Conservation (phyloP, 2,329 filamentous ascomycete genomes). For the Pezicula rhizophila region DNA sequence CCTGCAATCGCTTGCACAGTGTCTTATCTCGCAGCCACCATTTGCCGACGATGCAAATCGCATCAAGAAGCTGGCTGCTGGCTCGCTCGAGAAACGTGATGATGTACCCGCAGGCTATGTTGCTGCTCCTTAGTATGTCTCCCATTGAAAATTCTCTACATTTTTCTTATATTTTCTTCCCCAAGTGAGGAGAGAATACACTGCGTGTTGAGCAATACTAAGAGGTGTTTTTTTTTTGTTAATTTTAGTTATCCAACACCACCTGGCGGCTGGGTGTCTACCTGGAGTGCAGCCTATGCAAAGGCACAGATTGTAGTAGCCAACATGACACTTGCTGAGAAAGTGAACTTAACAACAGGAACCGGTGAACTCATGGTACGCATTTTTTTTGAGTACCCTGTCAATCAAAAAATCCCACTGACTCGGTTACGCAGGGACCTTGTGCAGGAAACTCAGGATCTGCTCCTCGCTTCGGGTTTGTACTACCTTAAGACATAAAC, state of each 20-base stretch:
- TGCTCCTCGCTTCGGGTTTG: conserved; percentile 41
- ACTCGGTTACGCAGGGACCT: conserved; percentile 30
- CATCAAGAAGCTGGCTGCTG: too few relatives aligned
- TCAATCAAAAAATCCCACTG: neutral
- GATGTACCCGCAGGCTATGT: conserved; percentile 5
- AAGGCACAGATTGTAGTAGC: conserved; percentile 65
- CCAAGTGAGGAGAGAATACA: too few relatives aligned
- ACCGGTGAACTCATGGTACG: conserved; percentile 63
- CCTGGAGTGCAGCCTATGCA: conserved; percentile 62
- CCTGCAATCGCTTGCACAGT: too few relatives aligned
- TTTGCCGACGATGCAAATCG: too few relatives aligned
- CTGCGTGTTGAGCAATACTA: too few relatives aligned
- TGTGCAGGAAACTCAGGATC: conserved; percentile 76
- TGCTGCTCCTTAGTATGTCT: conserved; percentile 2
- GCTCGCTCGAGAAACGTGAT: neutral
- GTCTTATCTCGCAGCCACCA: too few relatives aligned
- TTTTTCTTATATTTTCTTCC: too few relatives aligned
- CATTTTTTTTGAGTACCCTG: neutral
- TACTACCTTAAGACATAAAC: too few relatives aligned
- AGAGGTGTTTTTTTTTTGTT: too few relatives aligned
- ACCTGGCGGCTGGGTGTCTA: conserved; percentile 48
- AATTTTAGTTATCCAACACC: conserved; percentile 23
- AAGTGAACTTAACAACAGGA: conserved; percentile 70
- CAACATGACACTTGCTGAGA: conserved; percentile 74
- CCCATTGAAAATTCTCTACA: too few relatives aligned